phyloP scores from a whole-genome alignment of 768 basidiomycete genomes.

The Rhizopogon vulgaris region DNA sequence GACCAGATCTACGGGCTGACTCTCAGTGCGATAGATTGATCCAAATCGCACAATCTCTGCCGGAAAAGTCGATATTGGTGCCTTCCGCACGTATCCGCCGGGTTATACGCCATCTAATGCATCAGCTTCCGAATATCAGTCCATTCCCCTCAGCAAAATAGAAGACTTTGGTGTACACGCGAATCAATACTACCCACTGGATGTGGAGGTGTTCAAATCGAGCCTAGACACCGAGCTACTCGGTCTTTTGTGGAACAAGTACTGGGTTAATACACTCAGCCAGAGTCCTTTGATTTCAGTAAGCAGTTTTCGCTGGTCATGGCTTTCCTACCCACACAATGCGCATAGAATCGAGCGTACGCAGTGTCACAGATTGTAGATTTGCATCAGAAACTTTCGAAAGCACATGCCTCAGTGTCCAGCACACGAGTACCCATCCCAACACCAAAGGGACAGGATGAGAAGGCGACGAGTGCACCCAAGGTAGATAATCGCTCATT shows the following conservation, averaged over 20 bases:
- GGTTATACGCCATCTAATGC: conserved; percentile 80
- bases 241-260: conserved; percentile 96
- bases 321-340: neutral
- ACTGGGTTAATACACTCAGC: conserved; percentile 97
- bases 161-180: conserved; percentile 99
- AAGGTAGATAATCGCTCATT: conserved; percentile 33
- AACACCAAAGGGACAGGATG: conserved; percentile 45
- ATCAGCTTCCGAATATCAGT: conserved; percentile 82
- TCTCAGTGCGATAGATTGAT: conserved; percentile 60
- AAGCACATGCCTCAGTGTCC: conserved; percentile 53
- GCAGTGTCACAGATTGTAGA: conserved; percentile 88
- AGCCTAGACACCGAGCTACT: conserved; percentile 82
- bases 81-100: conserved; percentile 96
- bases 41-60: conserved; percentile 98
- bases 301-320: conserved; percentile 15
- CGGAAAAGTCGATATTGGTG: conserved; percentile 97
- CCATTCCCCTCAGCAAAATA: conserved; percentile 93
- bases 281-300: conserved; percentile 92
- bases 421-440: conserved; percentile 56
- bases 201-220: conserved; percentile 94
- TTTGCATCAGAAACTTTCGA: conserved; percentile 82
- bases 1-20: neutral
- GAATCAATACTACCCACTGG: conserved; percentile 90
- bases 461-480: conserved; percentile 20
- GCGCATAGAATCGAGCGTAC: conserved; percentile 83